Evolutionary conservation across 192 early-diverging fungal species (phyloP), one percentile per base, ranked within the genome.

Genomic region (Paraglomus brasilianum): DNA sequence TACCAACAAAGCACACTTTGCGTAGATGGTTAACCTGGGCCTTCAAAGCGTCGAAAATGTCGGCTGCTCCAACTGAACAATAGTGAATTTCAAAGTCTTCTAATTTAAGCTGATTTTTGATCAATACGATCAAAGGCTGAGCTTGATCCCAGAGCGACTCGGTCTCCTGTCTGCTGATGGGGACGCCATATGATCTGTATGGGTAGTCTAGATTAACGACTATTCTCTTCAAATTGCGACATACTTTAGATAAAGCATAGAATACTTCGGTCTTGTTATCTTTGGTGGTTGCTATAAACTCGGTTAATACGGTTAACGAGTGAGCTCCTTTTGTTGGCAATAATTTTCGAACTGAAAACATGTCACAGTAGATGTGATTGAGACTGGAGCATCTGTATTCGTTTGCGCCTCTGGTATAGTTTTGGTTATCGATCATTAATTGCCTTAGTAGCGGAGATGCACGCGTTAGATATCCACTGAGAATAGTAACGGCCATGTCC

Each of bases 131-230:
- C 21, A 68, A 68, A 53, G 39, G 52, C 45, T 68, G 52, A 6
- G 30, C 49, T 68, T 68, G 50, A 50, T 68, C 66, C 44, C 55
- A n/a, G n/a, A n/a, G n/a, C n/a, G n/a, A n/a, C n/a, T n/a, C n/a
- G n/a, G n/a, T n/a, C n/a, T n/a, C n/a, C n/a, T n/a, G n/a, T n/a
- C n/a, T n/a, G n/a, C n/a, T n/a, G n/a, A n/a, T n/a, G n/a, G n/a
- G n/a, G n/a, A n/a, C n/a, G n/a, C n/a, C n/a, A n/a, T n/a, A n/a
- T n/a, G n/a, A n/a, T n/a, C n/a, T n/a, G n/a, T n/a, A n/a, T n/a
- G n/a, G n/a, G n/a, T n/a, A 22, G 45, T 43, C 19, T 42, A 49
- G 52, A 2, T 38, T 42, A 21, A 68, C 66, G 1, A 48, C 47
- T 11, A 68, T 68, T 43, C 36, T 51, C 5, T 41, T 14, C 19